These are phyloP conservation scores for Lithohypha guttulata DNA, from an alignment of 2,329 filamentous ascomycete species.

Conservation along the genomic window DNA sequence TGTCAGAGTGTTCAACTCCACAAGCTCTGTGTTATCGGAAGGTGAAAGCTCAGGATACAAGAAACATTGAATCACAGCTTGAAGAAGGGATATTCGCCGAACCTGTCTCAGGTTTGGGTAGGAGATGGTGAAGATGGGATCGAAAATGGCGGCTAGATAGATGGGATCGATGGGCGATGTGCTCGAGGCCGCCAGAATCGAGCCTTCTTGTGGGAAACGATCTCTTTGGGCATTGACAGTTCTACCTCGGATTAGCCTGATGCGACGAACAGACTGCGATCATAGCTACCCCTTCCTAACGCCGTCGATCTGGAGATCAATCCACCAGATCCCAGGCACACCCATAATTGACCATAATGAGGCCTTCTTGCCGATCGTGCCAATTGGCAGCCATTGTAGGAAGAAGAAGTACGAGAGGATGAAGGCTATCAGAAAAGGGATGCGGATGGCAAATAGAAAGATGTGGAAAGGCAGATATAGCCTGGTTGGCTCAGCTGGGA, in stretches of 20 bases:
- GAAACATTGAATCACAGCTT: slow-evolving; percentile 65
- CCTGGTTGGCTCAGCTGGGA: slow-evolving; percentile 53
- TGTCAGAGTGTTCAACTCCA: slow-evolving; percentile 54
- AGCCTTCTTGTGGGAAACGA: slow-evolving; percentile 66
- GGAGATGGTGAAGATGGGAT: slow-evolving; percentile 82
- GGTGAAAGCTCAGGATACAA: slow-evolving; percentile 44
- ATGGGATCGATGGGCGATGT: slow-evolving; percentile 87
- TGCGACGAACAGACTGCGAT: neutral
- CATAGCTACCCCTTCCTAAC: slow-evolving; percentile 68
- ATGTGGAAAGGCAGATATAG: slow-evolving; percentile 54
- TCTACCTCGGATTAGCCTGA: slow-evolving; percentile 26
- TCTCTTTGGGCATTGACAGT: slow-evolving; percentile 61
- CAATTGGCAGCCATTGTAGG: slow-evolving; percentile 70
- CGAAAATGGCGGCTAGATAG: slow-evolving; percentile 91
- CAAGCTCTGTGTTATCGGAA: slow-evolving; percentile 39
- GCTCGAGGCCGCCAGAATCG: slow-evolving; percentile 79
- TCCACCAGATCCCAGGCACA: slow-evolving; percentile 93
- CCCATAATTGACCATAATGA: slow-evolving; percentile 79
- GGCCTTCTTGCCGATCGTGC: slow-evolving; percentile 62
- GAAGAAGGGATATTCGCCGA: slow-evolving; percentile 62
- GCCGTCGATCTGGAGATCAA: slow-evolving; percentile 94
- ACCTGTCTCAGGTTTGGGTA: slow-evolving; percentile 67
- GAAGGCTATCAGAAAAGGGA: slow-evolving; percentile 64
- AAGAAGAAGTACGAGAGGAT: slow-evolving; percentile 64
- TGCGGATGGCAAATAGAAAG: slow-evolving; percentile 67